Evolutionary conservation across 2,329 filamentous ascomycete species (phyloP).

Genomic region (Annulohypoxylon truncatum): DNA sequence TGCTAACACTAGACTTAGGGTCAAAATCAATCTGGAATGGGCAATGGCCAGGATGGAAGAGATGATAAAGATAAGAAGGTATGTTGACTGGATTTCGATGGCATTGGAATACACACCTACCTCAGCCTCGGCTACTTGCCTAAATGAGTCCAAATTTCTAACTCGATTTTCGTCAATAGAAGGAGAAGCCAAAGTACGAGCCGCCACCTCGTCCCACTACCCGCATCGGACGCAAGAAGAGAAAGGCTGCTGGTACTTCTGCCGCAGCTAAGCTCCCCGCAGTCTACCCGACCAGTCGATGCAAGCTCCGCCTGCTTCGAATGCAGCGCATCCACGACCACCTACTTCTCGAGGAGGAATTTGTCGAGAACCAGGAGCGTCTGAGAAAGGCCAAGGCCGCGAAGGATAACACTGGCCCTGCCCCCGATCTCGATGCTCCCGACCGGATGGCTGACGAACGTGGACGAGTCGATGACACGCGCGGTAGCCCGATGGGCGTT

Average conservation of each 20-base stretch:
- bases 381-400: conserved; percentile 90
- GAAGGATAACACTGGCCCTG: conserved; percentile 73
- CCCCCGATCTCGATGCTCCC: conserved; percentile 76
- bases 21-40: conserved; percentile 89
- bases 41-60: conserved; percentile 79
- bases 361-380: conserved; percentile 98
- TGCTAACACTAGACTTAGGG: conserved; percentile 63
- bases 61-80: conserved; percentile 97
- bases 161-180: conserved; percentile 64
- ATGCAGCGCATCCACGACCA: conserved; percentile 99
- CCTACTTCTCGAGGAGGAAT: conserved; percentile 95
- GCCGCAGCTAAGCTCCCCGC: conserved; percentile 94
- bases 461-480: conserved; percentile 96
- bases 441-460: conserved; percentile 96
- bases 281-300: conserved; percentile 94
- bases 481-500: conserved; percentile 97
- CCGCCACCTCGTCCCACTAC: conserved; percentile 96
- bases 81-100: conserved; percentile 41
- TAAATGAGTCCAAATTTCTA: not conserved
- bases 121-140: not conserved
- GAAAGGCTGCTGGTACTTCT: conserved; percentile 91
- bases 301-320: conserved; percentile 94
- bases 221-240: conserved; percentile 98
- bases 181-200: conserved; percentile 99
- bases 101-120: not conserved